These are phyloP conservation scores for Citrus maxima DNA, from an alignment of 345 rosid genomes.

Conservation along the genomic window DNA sequence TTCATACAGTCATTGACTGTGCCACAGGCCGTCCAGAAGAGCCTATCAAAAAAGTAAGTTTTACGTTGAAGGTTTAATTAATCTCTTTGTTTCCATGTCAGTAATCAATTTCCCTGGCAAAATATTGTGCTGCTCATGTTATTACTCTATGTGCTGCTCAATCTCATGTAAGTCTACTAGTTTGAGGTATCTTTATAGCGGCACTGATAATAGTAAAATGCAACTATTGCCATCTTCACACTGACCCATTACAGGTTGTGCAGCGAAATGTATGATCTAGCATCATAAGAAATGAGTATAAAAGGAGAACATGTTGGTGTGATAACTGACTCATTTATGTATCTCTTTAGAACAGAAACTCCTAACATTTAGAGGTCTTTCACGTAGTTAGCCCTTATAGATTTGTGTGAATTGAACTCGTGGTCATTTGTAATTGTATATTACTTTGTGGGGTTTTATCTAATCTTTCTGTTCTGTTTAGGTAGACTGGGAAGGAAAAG, in stretches of 20 bases:
- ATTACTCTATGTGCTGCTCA: neutral
- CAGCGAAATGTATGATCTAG: neutral
- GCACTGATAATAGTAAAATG: neutral
- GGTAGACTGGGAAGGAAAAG: slow-evolving; percentile 99
- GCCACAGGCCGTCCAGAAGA: slow-evolving; percentile 99
- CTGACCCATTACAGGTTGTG: neutral
- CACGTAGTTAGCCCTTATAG: neutral
- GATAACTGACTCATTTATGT: neutral
- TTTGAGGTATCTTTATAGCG: neutral
- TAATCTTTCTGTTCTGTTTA: slow-evolving; percentile 46
- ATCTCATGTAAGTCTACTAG: neutral
- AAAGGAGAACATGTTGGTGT: neutral
- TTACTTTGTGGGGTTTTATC: neutral
- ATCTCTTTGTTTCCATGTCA: neutral
- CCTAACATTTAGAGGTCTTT: neutral
- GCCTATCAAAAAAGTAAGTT: slow-evolving; percentile 76
- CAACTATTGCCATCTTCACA: neutral
- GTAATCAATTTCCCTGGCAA: neutral
- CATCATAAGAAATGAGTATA: neutral
- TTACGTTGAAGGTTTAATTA: neutral
- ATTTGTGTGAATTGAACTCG: neutral
- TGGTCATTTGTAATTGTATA: neutral
- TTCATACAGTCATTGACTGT: slow-evolving; percentile 88
- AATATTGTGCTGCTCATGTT: neutral
- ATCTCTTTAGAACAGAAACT: neutral